phyloP scores from a whole-genome alignment of 1,139 yeast species.

The Candida pseudocylindracea region DNA sequence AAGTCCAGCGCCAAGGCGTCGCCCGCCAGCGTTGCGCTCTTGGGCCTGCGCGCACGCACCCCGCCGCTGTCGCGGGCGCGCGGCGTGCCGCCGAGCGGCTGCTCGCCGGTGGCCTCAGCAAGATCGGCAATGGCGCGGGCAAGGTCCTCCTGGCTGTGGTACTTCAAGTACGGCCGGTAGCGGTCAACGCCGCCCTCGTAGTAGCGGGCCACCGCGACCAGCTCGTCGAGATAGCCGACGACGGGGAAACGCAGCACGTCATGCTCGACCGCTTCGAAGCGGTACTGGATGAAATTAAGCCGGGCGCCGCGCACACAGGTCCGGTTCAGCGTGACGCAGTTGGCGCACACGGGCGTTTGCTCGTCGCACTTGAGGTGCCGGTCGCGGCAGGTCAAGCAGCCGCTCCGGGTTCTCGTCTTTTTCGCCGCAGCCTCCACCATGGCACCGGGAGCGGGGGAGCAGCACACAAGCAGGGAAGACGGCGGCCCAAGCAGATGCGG shows the following conservation, averaged over 20 bases:
- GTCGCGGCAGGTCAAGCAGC: constrained; percentile 24
- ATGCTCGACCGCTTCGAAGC: constrained; percentile 9
- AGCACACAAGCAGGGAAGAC: no score
- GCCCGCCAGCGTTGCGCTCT: no score
- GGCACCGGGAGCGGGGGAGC: no score
- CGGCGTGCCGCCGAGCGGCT: no score
- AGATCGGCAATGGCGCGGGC: no score
- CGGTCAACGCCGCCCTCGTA: not conserved
- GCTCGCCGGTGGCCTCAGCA: no score
- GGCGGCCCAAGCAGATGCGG: no score
- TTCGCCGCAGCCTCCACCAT: no score
- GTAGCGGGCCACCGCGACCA: constrained; percentile 1
- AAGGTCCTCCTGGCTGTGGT: no score
- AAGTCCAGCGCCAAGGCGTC: no score
- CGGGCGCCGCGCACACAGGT: constrained; percentile 22
- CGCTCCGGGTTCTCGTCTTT: constrained; percentile 15
- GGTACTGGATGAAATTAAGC: constrained; percentile 20
- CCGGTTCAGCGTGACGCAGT: constrained; percentile 18
- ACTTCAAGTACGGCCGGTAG: not conserved
- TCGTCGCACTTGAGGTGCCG: constrained; percentile 27
- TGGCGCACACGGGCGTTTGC: constrained; percentile 20
- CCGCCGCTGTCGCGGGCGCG: no score
- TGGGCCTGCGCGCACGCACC: no score
- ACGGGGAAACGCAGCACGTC: not conserved
- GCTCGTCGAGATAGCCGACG: constrained; percentile 1